Evolutionary conservation across 352 stramenopile genomes (phyloP).

Genomic region (Pythium chondricola): DNA sequence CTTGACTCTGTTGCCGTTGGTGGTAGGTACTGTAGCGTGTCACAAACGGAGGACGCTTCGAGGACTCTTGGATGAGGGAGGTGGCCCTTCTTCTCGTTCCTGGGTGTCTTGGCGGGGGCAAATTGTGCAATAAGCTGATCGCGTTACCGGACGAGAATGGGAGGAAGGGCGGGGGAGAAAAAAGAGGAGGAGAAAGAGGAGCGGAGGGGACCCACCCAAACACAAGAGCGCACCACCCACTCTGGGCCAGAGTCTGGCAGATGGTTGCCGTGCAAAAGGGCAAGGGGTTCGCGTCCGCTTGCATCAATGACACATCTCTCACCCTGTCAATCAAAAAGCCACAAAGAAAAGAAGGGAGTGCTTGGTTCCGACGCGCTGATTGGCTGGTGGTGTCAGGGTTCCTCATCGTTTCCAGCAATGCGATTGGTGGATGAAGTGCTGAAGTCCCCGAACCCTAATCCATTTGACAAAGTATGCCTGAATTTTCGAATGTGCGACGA

Average conservation of each 20-base stretch:
- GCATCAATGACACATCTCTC: too few relatives aligned
- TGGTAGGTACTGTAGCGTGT: background rate
- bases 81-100: constrained; percentile 2
- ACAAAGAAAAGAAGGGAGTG: too few relatives aligned
- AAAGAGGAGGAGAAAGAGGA: constrained; percentile 3
- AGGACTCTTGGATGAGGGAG: background rate
- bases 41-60: background rate
- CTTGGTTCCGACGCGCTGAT: too few relatives aligned
- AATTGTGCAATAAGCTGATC: constrained; percentile 65
- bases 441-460: background rate
- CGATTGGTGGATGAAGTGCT: background rate
- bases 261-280: too few relatives aligned
- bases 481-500: too few relatives aligned
- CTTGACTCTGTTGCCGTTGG: constrained; percentile 1
- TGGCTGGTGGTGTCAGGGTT: too few relatives aligned
- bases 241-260: too few relatives aligned
- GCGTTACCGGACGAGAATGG: constrained; percentile 45
- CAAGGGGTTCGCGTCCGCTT: too few relatives aligned
- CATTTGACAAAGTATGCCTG: background rate
- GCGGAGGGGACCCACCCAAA: background rate
- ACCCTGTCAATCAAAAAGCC: too few relatives aligned
- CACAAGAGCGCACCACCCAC: too few relatives aligned
- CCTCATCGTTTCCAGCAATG: too few relatives aligned
- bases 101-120: constrained; percentile 18
- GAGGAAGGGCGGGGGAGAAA: background rate